Evolutionary conservation across 192 early-diverging fungal species (phyloP).

Genomic region (Coemansia sp.): DNA sequence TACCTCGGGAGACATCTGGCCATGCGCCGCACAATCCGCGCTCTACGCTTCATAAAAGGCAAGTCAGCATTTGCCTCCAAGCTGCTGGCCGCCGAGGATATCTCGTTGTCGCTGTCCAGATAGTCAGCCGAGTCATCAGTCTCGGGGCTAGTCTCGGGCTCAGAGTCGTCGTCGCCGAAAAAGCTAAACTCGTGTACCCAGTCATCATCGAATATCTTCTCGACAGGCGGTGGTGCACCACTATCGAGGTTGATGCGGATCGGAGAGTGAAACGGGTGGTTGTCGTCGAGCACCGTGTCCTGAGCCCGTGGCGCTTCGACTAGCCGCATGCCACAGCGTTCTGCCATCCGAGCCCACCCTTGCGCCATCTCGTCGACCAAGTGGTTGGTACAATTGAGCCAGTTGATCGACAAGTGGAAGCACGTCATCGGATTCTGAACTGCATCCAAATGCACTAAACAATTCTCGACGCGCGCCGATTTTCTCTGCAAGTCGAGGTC

Average conservation of each 20-base stretch:
- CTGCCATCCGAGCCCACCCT: constrained; percentile 77
- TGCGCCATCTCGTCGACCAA: constrained; percentile 85
- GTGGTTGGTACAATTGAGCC: constrained; percentile 91
- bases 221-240: constrained; percentile 64
- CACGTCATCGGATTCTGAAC: constrained; percentile 84
- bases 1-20: constrained; percentile 52
- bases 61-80: background rate
- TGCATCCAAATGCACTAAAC: constrained; percentile 86
- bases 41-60: background rate
- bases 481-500: constrained; percentile 82
- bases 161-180: constrained; percentile 32
- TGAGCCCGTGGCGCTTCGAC: constrained; percentile 77
- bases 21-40: constrained; percentile 21
- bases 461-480: constrained; percentile 79
- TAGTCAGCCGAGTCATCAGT: background rate
- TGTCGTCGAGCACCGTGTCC: constrained; percentile 61
- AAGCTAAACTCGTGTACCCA: constrained; percentile 36
- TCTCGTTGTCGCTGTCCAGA: constrained; percentile 10
- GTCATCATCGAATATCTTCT: constrained; percentile 40
- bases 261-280: constrained; percentile 87
- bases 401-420: constrained; percentile 93
- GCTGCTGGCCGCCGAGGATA: background rate
- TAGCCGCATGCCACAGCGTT: constrained; percentile 84
- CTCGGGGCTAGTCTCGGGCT: constrained; percentile 21
- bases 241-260: constrained; percentile 64